phyloP scores from a whole-genome alignment of 495 filamentous ascomycete genomes.

The Amorphotheca resinae region DNA sequence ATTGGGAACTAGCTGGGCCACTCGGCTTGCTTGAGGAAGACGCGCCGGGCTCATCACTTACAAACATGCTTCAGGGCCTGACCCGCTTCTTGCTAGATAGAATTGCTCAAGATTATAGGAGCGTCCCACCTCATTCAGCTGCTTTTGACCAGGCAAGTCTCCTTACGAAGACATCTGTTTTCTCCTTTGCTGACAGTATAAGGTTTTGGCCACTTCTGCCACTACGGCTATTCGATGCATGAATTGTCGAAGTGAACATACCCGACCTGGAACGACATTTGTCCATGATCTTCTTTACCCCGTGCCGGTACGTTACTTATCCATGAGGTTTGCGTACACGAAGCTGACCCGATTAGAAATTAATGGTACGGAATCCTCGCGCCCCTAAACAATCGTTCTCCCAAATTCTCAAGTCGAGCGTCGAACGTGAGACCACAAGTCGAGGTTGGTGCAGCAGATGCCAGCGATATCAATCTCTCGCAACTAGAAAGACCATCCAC shows the following conservation, averaged over 20 bases:
- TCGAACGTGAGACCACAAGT: conserved; percentile 68
- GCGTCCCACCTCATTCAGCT: conserved; percentile 41
- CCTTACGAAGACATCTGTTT: not conserved
- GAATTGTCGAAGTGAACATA: conserved; percentile 68
- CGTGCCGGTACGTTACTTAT: conserved; percentile 30
- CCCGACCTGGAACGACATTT: conserved; percentile 50
- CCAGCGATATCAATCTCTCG: conserved; percentile 69
- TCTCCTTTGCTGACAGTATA: not conserved
- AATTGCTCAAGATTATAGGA: conserved; percentile 56
- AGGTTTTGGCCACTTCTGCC: conserved; percentile 41
- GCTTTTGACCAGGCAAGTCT: conserved; percentile 41
- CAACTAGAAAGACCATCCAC: conserved; percentile 66
- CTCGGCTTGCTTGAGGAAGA: conserved; percentile 77
- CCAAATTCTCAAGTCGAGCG: conserved; percentile 70
- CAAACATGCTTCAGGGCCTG: conserved; percentile 62
- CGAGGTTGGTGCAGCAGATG: conserved; percentile 88
- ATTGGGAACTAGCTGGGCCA: conserved; percentile 38
- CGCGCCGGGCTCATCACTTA: conserved; percentile 50
- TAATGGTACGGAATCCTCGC: conserved; percentile 35
- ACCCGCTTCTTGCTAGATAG: conserved; percentile 67
- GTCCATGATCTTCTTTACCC: conserved; percentile 82
- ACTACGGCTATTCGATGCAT: conserved; percentile 59
- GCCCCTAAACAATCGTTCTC: conserved; percentile 55
- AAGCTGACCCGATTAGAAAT: conserved; percentile 25
- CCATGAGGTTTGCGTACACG: not conserved